Evolutionary conservation across 257 asterid species (phyloP), one percentile per base, ranked within the genome.

Genomic region (Nicotiana sylvestris): DNA sequence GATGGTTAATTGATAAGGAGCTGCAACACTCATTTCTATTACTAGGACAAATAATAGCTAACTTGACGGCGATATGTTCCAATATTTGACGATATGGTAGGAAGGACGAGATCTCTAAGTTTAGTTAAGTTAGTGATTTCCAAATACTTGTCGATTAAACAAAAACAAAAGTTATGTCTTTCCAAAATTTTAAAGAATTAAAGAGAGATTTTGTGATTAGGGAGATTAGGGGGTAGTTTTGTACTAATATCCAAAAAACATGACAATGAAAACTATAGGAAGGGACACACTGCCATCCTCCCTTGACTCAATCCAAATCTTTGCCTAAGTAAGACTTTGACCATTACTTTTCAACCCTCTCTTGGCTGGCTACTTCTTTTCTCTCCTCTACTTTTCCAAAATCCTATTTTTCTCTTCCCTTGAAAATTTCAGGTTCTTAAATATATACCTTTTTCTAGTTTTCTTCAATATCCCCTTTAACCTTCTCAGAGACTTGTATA

Each of bases 291-390:
- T 80, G 82, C 82, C 82, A 51, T 80, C 82, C 76, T 80, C 82
- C 82, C 82, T 80, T 62, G 82, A 80, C 82, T 80, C 60, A 46
- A 80, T 80, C 62, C 76, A 80, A 80, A 80, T 62, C 17, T 80
- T 39, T 29, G 30, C 39, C 46, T 62, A 9, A 11, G 82, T 80
- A 43, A 21, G 82, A 80, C 82, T 80, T 80, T 80, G 82, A 80
- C 82, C 76, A 62, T 16, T 80, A 80, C 82, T 80, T 80, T 62
- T 80, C 82, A 43, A 79, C 27, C 58, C 76, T 66, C 76, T 15
- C 76, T 39, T 80, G 82, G 76, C 56, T 80, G 82, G 70, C 61
- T 61, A 27, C 70, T 58, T 79, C 60, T n/a, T 56, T 39, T 61
- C 21, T 35, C 55, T 37, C 82, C 82, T 21, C 72, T 62, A 80